Percentiles rank a stretch among this genome's conserved stretches.
Evolutionary conservation across 2,329 filamentous ascomycete species (phyloP).

Genomic region (Trichophyton equinum): DNA sequence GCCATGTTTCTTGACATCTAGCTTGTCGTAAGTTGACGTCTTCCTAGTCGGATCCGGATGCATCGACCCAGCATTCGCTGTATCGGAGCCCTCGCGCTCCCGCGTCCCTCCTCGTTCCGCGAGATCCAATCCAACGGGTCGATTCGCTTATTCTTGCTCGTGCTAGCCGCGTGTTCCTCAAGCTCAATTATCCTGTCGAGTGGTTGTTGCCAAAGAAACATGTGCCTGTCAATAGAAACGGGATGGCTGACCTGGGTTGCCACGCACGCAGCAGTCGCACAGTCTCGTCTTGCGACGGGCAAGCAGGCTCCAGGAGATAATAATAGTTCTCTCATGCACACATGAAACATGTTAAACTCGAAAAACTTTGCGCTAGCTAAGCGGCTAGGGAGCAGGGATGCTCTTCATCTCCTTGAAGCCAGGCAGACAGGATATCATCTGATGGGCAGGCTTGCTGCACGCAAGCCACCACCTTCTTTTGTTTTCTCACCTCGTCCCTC

Average conservation of each 20-base stretch:
- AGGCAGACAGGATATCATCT: not conserved
- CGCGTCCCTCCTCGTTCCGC: not conserved
- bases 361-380: not conserved
- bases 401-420: not conserved
- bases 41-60: not conserved
- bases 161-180: not conserved
- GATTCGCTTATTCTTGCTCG: not conserved
- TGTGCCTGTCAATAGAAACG: not conserved
- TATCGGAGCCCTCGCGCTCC: not conserved
- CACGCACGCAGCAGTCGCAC: not conserved
- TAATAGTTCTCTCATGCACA: constrained; percentile 1
- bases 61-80: not conserved
- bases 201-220: not conserved
- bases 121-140: constrained; percentile 1
- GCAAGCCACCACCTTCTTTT: not conserved
- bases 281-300: not conserved
- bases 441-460: not conserved
- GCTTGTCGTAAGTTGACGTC: not conserved
- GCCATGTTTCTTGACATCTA: not conserved
- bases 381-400: not conserved
- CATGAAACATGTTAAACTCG: not conserved
- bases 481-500: not conserved
- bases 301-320: not conserved
- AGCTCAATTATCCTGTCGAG: not conserved
- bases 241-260: not conserved